Base-by-base conservation (phyloP, 495 filamentous ascomycete species). In the Xylaria grammica region DNA sequence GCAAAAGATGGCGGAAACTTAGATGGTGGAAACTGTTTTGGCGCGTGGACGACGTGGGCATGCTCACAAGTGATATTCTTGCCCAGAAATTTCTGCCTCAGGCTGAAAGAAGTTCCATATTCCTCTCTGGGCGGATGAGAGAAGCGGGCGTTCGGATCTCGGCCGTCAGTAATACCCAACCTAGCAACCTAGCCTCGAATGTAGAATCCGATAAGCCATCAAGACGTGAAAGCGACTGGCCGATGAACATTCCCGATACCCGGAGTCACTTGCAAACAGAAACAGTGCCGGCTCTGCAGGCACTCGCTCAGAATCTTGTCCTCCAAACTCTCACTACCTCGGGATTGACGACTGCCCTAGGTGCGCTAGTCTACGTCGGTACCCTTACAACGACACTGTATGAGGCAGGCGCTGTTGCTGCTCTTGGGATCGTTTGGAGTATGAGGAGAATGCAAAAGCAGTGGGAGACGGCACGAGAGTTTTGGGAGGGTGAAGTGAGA, bases 11-110 rank as follows among this genome's bases (percentile, higher is more conserved):
- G 94, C 81, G 82, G 2, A 88, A 86, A 19, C 79, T 97, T 1
- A 83, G 85, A 10, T 99, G 94, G 95, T 98, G 91, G 91, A 96
- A 96, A 72, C 86, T 99, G 13, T 89, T 96, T 70, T 97, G 93
- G 92, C 88, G 90, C 13, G 91, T 92, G 49, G 95, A 98, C 74
- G 94, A 98, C 67, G 92, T 99, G 42, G 82, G 84, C 30, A 89
- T 91, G 83, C 86, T 95, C 50, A 85, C 90, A 1, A 86, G 87
- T 2, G 90, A 96, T 63, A 87, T 97, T 57, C 75, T 97, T 3
- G 82, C 86, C 38, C 83, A 81, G 51, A 81, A 82, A n/a, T 97
- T 93, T 75, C 84, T 99, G 3, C 81, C 83, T 2, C 80, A 83
- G 17, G 87, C 93, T 0, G 94, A 97, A 71, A 87, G 86, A 61